Evolutionary conservation across 257 asterid species (phyloP).

Genomic region (Ajuga chamaepitys): DNA sequence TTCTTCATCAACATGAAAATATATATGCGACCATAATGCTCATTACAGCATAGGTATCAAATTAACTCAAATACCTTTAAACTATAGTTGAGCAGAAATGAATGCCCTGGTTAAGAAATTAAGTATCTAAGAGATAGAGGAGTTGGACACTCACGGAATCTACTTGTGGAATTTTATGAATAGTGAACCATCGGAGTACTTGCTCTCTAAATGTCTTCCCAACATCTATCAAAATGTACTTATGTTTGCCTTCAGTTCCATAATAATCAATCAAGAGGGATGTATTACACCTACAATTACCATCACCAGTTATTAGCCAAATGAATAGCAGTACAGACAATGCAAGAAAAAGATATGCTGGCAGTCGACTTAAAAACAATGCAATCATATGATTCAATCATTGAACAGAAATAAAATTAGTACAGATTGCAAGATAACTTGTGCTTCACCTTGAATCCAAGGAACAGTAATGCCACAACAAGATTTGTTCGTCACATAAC

Average conservation of each 20-base stretch:
- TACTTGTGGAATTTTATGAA: conserved; percentile 65
- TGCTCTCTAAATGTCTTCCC: conserved; percentile 97
- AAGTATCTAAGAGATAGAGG: neutral
- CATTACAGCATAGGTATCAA: neutral
- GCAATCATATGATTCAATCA: neutral
- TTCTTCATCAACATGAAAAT: neutral
- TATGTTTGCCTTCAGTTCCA: conserved; percentile 47
- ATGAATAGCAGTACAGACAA: neutral
- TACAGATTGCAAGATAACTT: neutral
- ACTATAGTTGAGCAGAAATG: neutral
- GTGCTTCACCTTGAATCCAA: neutral
- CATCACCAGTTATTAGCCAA: conserved; percentile 21
- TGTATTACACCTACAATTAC: conserved; percentile 77
- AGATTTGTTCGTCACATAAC: neutral
- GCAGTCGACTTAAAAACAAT: neutral
- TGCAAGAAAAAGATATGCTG: conserved; percentile 1
- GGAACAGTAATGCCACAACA: neutral
- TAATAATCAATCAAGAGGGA: conserved; percentile 87
- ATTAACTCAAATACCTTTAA: too few species aligned
- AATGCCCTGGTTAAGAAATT: too few species aligned
- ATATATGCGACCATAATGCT: neutral
- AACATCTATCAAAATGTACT: conserved; percentile 80
- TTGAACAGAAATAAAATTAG: neutral
- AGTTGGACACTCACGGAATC: conserved; percentile 72
- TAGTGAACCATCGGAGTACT: conserved; percentile 94